phyloP scores from a whole-genome alignment of 176 grass and related monocot genomes.

The Phoenix dactylifera region DNA sequence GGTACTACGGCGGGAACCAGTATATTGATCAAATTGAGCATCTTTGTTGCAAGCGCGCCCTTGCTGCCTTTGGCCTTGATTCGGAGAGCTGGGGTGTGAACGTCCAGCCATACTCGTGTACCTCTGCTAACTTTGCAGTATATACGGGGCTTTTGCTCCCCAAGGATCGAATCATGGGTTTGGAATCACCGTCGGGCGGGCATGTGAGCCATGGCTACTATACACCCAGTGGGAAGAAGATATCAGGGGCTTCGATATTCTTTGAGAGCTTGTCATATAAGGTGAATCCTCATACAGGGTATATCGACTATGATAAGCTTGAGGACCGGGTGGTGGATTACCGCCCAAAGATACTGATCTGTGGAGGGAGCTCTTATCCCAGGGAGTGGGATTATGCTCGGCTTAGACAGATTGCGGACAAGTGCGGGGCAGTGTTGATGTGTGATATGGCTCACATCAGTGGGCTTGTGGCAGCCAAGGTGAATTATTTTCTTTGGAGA shows the following conservation, averaged over 20 bases:
- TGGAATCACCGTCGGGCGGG: slow-evolving; percentile 7
- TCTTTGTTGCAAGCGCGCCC: background rate
- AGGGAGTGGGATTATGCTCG: slow-evolving; percentile 11
- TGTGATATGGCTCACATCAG: slow-evolving; percentile 14
- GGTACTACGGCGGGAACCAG: slow-evolving; percentile 7
- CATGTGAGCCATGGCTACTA: slow-evolving; percentile 11
- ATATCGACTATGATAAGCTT: slow-evolving; percentile 12
- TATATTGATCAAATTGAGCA: slow-evolving; percentile 4
- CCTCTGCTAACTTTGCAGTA: no score
- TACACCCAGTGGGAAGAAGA: slow-evolving; percentile 6
- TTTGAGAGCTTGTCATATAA: slow-evolving; percentile 12
- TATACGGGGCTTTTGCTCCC: no score
- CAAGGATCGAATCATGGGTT: no score
- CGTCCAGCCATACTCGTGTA: no score
- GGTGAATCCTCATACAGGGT: slow-evolving; percentile 1
- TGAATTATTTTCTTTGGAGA: background rate
- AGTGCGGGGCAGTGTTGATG: slow-evolving; percentile 7
- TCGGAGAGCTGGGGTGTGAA: no score
- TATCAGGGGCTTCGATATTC: slow-evolving; percentile 8
- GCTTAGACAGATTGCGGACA: slow-evolving; percentile 2
- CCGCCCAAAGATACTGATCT: slow-evolving; percentile 13
- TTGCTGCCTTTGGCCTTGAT: slow-evolving; percentile 1
- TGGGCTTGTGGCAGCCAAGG: slow-evolving; percentile 1
- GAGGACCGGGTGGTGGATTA: slow-evolving; percentile 8
- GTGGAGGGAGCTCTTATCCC: slow-evolving; percentile 10